Conservation (phyloP, 2,329 filamentous ascomycete species). For the Aschersonia sp. region DNA sequence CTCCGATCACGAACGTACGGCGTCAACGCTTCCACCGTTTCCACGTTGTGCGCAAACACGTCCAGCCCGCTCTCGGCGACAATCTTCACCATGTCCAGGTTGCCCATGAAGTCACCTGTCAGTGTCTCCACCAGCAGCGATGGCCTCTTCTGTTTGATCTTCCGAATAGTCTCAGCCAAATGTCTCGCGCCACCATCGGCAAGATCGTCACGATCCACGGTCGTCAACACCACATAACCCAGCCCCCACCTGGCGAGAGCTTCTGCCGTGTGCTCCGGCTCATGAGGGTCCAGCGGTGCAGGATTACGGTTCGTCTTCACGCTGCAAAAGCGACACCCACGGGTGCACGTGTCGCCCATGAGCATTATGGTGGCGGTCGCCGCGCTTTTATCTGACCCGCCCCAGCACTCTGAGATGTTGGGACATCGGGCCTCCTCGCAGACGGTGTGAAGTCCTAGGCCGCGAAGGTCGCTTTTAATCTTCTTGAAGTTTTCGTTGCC, state of each 20-base stretch:
- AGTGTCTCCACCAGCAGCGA: constrained; percentile 68
- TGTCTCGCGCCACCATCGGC: constrained; percentile 77
- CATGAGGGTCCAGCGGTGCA: constrained; percentile 77
- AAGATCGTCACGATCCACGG: constrained; percentile 86
- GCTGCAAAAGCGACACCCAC: constrained; percentile 91
- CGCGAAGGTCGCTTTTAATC: constrained; percentile 86
- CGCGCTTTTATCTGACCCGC: constrained; percentile 71
- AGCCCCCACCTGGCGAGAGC: constrained; percentile 85
- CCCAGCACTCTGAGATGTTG: constrained; percentile 98
- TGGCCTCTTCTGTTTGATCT: constrained; percentile 76
- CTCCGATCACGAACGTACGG: constrained; percentile 81
- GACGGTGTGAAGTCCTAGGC: constrained; percentile 82
- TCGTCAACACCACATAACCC: constrained; percentile 90
- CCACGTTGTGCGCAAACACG: constrained; percentile 94
- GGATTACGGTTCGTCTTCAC: constrained; percentile 77
- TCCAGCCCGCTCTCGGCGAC: constrained; percentile 84
- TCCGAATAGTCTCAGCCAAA: constrained; percentile 85
- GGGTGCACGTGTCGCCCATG: constrained; percentile 96
- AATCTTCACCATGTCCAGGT: constrained; percentile 72
- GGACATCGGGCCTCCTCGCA: constrained; percentile 96
- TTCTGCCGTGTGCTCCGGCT: constrained; percentile 94
- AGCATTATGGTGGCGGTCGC: constrained; percentile 98
- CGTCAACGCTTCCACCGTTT: constrained; percentile 84
- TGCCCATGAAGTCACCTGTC: constrained; percentile 76
- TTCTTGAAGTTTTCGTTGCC: constrained; percentile 76